Evolutionary conservation across 177 flowering plant genomes (phyloP).

Genomic region (Vitis hybrid): DNA sequence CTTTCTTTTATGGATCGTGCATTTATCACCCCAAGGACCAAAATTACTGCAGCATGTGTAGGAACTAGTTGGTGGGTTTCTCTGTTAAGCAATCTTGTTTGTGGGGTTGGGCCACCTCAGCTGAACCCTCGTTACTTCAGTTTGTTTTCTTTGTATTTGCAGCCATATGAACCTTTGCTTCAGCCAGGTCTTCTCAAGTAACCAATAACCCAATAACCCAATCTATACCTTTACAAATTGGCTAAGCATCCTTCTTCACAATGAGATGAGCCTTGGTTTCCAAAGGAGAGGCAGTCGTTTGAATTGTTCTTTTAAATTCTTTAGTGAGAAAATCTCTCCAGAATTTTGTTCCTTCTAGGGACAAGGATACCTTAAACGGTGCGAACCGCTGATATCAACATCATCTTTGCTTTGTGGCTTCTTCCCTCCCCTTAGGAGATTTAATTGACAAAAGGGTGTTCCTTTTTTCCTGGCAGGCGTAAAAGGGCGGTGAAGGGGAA

Average conservation of each 20-base stretch:
- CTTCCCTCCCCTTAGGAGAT: neutral
- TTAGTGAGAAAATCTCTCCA: neutral
- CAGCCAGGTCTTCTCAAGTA: slow-evolving; percentile 11
- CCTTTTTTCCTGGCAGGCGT: slow-evolving; percentile 8
- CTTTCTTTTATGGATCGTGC: slow-evolving; percentile 1
- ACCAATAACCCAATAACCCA: slow-evolving; percentile 1
- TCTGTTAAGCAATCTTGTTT: slow-evolving; percentile 7
- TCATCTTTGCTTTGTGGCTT: neutral
- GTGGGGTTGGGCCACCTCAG: slow-evolving; percentile 17
- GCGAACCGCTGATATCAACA: neutral
- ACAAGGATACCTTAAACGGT: neutral
- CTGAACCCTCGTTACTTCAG: slow-evolving; percentile 9
- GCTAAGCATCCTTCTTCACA: neutral
- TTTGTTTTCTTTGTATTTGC: slow-evolving; percentile 16
- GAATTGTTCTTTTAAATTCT: neutral
- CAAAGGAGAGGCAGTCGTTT: neutral
- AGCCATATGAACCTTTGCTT: slow-evolving; percentile 17
- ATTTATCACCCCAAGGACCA: neutral
- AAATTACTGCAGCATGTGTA: neutral
- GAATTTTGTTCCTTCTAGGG: neutral
- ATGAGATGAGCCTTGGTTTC: slow-evolving; percentile 2
- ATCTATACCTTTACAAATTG: slow-evolving; percentile 2
- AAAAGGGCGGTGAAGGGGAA: slow-evolving; percentile 4
- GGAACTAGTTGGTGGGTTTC: slow-evolving; percentile 17
- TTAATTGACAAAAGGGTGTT: slow-evolving; percentile 1